Evolutionary conservation across 2,329 filamentous ascomycete species (phyloP).

Genomic region (Sporothrix brasiliensis): DNA sequence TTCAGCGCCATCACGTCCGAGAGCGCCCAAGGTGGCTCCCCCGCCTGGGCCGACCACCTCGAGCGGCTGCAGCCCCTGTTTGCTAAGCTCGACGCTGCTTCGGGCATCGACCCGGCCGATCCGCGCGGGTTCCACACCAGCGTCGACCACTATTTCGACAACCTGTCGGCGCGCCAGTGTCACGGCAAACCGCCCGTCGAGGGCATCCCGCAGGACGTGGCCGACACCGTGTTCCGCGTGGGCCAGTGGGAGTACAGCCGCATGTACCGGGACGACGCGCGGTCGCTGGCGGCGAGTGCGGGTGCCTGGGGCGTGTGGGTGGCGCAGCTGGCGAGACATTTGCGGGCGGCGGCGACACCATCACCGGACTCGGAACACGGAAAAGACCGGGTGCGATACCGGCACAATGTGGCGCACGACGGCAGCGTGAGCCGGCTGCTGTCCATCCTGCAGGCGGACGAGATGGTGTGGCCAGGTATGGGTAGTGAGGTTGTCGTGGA

Average conservation of each 20-base stretch:
- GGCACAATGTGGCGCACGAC: slow-evolving; percentile 81
- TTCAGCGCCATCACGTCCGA: slow-evolving; percentile 30
- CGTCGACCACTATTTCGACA: slow-evolving; percentile 85
- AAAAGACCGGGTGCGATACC: slow-evolving; percentile 51
- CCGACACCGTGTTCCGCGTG: slow-evolving; percentile 72
- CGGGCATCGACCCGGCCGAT: slow-evolving; percentile 61
- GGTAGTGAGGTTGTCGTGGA: slow-evolving; percentile 78
- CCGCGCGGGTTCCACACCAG: slow-evolving; percentile 65
- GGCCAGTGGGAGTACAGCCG: slow-evolving; percentile 82
- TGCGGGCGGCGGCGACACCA: slow-evolving; percentile 48
- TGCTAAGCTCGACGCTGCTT: slow-evolving; percentile 65
- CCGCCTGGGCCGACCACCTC: slow-evolving; percentile 36
- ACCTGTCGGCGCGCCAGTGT: slow-evolving; percentile 76
- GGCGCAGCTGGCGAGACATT: slow-evolving; percentile 68
- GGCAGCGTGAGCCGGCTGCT: slow-evolving; percentile 70
- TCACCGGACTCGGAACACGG: too few relatives aligned
- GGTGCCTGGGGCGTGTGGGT: slow-evolving; percentile 72
- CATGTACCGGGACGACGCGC: slow-evolving; percentile 69
- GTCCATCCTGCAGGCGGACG: slow-evolving; percentile 69
- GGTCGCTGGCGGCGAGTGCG: slow-evolving; percentile 64
- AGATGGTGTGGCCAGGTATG: slow-evolving; percentile 86
- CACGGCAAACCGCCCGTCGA: slow-evolving; percentile 66
- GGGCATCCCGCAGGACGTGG: slow-evolving; percentile 60
- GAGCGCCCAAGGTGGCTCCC: neutral
- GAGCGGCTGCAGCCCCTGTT: slow-evolving; percentile 54